Base-by-base conservation (phyloP, 2,329 filamentous ascomycete species). In the Scytalidium sp. region DNA sequence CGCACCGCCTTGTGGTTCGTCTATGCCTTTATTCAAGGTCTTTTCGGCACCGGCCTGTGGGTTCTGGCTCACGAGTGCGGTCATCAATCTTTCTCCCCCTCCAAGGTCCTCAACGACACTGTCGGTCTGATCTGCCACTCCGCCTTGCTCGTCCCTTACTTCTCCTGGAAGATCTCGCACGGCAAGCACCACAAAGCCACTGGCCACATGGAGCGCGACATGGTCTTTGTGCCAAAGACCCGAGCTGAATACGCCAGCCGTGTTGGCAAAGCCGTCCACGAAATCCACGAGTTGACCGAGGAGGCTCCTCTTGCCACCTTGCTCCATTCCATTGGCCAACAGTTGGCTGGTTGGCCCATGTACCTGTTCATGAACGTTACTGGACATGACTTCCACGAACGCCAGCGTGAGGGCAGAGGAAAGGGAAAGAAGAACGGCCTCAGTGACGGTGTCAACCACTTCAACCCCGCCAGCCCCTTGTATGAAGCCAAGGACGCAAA, bases 141-240 rank as follows among this genome's bases (percentile, higher is more conserved):
- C 32, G 71, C 84, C 41, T 83, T 97, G 36, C 79, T 97, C 50
- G 93, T 99, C 44, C 94, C 94, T 19, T 99, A 97, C 78, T 99
- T 97, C 78, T 96, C 90, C 68, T 99, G 94, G 94, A 96, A 99
- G 77, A 92, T 97, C 73, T 96, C 91, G 59, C 94, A 99, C 76
- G 88, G 90, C 77, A 96, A 96, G 84, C 94, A 99, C 79, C 94
- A 99, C 88, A 97, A 97, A 82, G 91, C 92, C 57, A 99, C 94
- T 36, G 94, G 92, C 63, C 84, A 99, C 79, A 85, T 99, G 75
- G 91, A 95, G 74, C 90, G 93, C 60, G 94, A 99, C 74, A 99
- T 99, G 94, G 94, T 97, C 56, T 97, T 97, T 69, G 79, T 97
- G n/a, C 94, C 94, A 53, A 90, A 90, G 73, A 96, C 91, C 49